Conservation (phyloP, 2,329 filamentous ascomycete genomes). For the Curvularia sp. region DNA sequence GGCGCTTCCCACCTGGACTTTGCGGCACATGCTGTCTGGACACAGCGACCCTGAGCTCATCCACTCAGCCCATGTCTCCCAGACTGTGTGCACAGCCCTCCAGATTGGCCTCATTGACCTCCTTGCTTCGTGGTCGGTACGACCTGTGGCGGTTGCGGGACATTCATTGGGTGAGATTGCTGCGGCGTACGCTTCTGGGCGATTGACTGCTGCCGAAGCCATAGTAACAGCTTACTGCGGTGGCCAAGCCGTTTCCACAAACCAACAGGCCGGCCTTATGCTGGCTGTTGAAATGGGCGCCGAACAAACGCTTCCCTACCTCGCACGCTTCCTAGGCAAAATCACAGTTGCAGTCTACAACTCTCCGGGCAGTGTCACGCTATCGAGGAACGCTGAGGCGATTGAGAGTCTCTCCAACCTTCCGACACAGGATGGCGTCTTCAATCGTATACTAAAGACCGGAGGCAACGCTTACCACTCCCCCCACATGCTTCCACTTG, state of each 20-base stretch:
- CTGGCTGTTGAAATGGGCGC: conserved; percentile 30
- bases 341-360: conserved; percentile 33
- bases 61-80: conserved; percentile 22
- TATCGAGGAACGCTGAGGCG: conserved; percentile 26
- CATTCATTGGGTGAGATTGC: conserved; percentile 42
- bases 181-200: conserved; percentile 32
- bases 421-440: conserved; percentile 13
- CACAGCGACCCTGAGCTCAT: neutral
- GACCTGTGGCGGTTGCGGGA: conserved; percentile 15
- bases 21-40: neutral
- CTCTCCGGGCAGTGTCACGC: conserved; percentile 33
- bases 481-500: conserved; percentile 32
- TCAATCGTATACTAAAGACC: conserved; percentile 22
- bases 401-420: conserved; percentile 51
- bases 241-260: conserved; percentile 19
- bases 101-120: conserved; percentile 36
- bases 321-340: conserved; percentile 12
- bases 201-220: conserved; percentile 26
- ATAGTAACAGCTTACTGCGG: conserved; percentile 31
- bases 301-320: neutral
- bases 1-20: neutral
- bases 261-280: conserved; percentile 29
- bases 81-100: conserved; percentile 33
- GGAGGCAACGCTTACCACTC: conserved; percentile 41
- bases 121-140: conserved; percentile 22